Conservation (phyloP, 305 asterid species). For the Fraxinus baroniana region DNA sequence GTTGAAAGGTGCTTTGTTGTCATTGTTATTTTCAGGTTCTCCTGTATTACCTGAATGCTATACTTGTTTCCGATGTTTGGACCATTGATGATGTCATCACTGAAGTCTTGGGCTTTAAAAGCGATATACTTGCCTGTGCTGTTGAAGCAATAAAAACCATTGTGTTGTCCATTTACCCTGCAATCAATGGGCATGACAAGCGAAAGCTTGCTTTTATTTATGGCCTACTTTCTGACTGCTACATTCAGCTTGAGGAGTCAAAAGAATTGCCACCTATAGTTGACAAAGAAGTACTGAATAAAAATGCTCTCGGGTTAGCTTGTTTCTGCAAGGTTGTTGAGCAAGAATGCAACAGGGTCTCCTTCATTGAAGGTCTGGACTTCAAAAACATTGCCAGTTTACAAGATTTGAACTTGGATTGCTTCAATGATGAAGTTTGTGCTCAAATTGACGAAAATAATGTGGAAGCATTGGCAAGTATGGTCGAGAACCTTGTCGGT, state of each 20-base stretch:
- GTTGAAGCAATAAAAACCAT: conserved; percentile 60
- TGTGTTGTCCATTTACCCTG: conserved; percentile 60
- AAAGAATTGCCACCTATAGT: conserved; percentile 36
- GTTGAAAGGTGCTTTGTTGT: conserved; percentile 20
- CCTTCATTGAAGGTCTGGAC: conserved; percentile 64
- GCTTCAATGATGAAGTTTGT: conserved; percentile 66
- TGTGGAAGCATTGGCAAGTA: conserved; percentile 72
- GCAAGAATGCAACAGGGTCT: conserved; percentile 72
- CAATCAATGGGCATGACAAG: conserved; percentile 78
- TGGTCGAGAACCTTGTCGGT: conserved; percentile 73
- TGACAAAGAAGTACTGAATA: conserved; percentile 31
- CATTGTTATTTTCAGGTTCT: conserved; percentile 59
- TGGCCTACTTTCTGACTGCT: conserved; percentile 78
- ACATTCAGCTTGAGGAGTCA: conserved; percentile 45
- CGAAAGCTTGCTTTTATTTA: conserved; percentile 76
- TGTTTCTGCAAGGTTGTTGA: conserved; percentile 54
- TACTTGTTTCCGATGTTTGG: conserved; percentile 80
- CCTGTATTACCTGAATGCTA: conserved; percentile 61
- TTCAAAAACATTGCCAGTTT: conserved; percentile 81
- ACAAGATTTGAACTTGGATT: conserved; percentile 61
- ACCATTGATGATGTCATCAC: conserved; percentile 58
- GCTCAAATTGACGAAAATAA: conserved; percentile 66
- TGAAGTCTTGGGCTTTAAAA: conserved; percentile 61
- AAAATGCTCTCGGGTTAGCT: conserved; percentile 40
- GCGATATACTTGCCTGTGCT: conserved; percentile 60